Conservation (phyloP, 306 rosid species). For the Cucurbita ficifolia region DNA sequence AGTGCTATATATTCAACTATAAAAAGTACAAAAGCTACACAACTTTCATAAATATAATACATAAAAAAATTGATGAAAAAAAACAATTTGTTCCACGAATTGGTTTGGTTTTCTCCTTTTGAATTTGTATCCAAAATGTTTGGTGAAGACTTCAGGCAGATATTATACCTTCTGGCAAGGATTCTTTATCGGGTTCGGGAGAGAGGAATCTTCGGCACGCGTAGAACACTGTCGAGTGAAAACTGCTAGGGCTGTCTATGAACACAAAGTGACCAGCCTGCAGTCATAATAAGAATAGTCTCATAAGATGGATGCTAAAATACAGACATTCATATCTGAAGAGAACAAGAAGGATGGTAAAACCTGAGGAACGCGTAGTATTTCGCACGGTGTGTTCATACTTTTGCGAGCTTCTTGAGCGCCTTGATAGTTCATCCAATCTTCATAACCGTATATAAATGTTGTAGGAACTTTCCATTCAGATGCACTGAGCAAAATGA, state of each 20-base stretch:
- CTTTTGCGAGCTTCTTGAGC: slow-evolving; percentile 85
- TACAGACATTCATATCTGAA: background rate
- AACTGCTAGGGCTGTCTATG: slow-evolving; percentile 61
- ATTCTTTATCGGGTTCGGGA: slow-evolving; percentile 33
- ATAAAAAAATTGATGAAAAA: background rate
- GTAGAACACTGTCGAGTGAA: slow-evolving; percentile 65
- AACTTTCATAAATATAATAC: background rate
- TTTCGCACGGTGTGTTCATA: slow-evolving; percentile 90
- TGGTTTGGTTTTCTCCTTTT: background rate
- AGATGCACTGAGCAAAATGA: slow-evolving; percentile 37
- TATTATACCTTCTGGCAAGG: slow-evolving; percentile 56
- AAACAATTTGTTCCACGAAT: background rate
- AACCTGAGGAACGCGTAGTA: slow-evolving; percentile 84
- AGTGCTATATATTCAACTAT: background rate
- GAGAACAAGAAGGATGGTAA: slow-evolving; percentile 9
- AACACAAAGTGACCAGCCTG: slow-evolving; percentile 88
- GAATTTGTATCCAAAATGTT: background rate
- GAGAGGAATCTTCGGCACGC: slow-evolving; percentile 71
- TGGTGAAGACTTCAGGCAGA: slow-evolving; percentile 26
- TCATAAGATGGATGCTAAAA: background rate
- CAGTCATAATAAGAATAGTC: slow-evolving; percentile 9
- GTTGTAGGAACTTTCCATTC: slow-evolving; percentile 96
- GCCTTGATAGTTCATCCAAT: slow-evolving; percentile 84
- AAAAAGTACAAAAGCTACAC: background rate
- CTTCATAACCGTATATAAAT: slow-evolving; percentile 77